Evolutionary conservation across 2,329 filamentous ascomycete genomes (phyloP), one percentile per base, ranked within the genome.

Genomic region (Curvularia sp.): DNA sequence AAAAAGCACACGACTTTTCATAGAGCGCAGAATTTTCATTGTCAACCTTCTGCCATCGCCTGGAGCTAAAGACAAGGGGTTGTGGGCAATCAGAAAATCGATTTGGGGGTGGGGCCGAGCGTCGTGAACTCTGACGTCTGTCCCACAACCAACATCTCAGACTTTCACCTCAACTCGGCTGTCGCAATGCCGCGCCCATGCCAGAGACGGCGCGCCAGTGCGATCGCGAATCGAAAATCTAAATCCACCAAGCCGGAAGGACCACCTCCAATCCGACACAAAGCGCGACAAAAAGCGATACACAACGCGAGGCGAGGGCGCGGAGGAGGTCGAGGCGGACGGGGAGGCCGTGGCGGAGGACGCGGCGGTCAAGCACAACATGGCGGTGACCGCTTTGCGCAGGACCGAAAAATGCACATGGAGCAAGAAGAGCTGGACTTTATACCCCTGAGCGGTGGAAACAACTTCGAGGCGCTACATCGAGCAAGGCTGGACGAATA

Each of bases 171-270:
- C 47, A 38, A 48, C 28, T 8, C 18, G 33, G 46, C 39, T 35
- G 43, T 42, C 38, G 57, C 56, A 38, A 70, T 70, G 68, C 63
- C 66, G 57, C 68, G 68, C 60, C 68, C 66, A 28, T 69, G 66
- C 55, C 68, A 70, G 48, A 63, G 64, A 60, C 62, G 68, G 59
- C 68, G 68, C 55, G 64, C 66, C 26, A 68, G 62, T 53, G 64
- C 65, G 39, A 65, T 60, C 43, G 64, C 65, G 6, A 61, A 70
- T n/a, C 61, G 57, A 8, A 61, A 60, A 41, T 57, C 65, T n/a
- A 59, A 35, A 35, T 26, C 47, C 28, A 44, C 56, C 28, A 62
- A 63, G 49, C 59, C 65, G 22, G 39, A 61, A 43, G 60, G 54
- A 42, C 64, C 64, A 22, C 61, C 63, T 15, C 61, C 62, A 1